Evolutionary conservation across 495 filamentous ascomycete species (phyloP).

Genomic region (Penicillium turbatum): DNA sequence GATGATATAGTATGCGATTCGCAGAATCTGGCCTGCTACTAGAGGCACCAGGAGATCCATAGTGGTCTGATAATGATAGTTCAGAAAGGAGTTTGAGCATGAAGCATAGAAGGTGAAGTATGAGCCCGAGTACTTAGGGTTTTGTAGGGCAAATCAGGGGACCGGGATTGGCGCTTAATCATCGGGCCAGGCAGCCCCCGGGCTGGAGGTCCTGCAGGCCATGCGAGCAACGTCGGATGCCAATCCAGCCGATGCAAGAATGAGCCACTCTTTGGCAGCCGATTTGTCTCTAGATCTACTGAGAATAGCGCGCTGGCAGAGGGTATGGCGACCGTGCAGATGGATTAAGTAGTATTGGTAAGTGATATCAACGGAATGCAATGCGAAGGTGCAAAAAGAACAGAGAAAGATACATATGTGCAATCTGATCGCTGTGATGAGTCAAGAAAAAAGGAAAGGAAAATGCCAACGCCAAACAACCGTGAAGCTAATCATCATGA

Average conservation of each 20-base stretch:
- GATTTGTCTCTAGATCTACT: neutral
- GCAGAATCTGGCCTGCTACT: slow-evolving; percentile 22
- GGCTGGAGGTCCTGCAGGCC: too few species aligned
- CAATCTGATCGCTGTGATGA: neutral
- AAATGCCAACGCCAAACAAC: slow-evolving; percentile 12
- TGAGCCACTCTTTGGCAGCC: slow-evolving; percentile 3
- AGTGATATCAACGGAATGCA: neutral
- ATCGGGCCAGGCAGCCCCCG: slow-evolving; percentile 7
- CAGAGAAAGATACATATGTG: slow-evolving; percentile 1
- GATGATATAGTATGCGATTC: slow-evolving; percentile 22
- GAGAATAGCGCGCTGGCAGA: too few species aligned
- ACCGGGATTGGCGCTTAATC: slow-evolving; percentile 19
- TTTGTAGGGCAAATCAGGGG: slow-evolving; percentile 20
- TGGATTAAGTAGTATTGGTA: neutral
- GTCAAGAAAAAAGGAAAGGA: neutral
- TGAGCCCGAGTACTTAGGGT: slow-evolving; percentile 4
- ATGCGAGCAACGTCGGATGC: slow-evolving; percentile 1
- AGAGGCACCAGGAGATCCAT: slow-evolving; percentile 22
- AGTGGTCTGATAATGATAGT: neutral
- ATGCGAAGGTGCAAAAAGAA: neutral
- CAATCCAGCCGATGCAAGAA: slow-evolving; percentile 4
- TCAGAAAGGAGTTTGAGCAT: neutral
- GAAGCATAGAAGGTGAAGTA: neutral
- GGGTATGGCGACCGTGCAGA: neutral
- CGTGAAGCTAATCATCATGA: slow-evolving; percentile 9